Conservation (phyloP, 2,329 filamentous ascomycete genomes). For the Penicillium sclerotigenum region DNA sequence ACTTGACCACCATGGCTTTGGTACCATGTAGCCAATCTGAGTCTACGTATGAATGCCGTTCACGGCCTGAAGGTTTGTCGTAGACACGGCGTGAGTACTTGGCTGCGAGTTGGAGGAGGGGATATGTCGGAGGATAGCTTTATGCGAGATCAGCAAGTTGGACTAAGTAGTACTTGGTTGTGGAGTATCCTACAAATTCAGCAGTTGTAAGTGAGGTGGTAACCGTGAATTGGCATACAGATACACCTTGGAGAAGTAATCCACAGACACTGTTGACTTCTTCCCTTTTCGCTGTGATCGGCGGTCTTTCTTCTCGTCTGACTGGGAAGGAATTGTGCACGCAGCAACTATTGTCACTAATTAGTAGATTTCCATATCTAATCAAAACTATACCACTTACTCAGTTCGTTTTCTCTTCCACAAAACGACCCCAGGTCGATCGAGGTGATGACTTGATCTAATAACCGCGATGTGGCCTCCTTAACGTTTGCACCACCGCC, state of each 20-base stretch:
- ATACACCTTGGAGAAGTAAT: constrained; percentile 73
- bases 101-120: constrained; percentile 73
- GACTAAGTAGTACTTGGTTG: not conserved
- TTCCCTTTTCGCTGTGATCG: constrained; percentile 1
- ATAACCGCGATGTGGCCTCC: constrained; percentile 60
- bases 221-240: constrained; percentile 74
- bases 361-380: not conserved
- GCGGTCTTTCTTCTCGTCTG: constrained; percentile 3
- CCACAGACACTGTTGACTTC: constrained; percentile 29
- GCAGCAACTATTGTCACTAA: constrained; percentile 10
- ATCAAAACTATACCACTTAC: constrained; percentile 9
- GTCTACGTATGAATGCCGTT: constrained; percentile 66
- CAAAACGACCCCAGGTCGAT: constrained; percentile 64
- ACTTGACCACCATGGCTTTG: constrained; percentile 83
- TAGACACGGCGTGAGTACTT: constrained; percentile 76
- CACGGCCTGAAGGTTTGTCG: constrained; percentile 58
- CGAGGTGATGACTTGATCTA: constrained; percentile 66
- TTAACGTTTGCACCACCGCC: constrained; percentile 35
- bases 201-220: constrained; percentile 62
- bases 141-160: not conserved
- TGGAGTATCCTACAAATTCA: constrained; percentile 58
- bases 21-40: constrained; percentile 71
- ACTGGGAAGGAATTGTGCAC: constrained; percentile 10
- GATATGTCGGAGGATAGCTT: constrained; percentile 71
- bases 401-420: constrained; percentile 41